Evolutionary conservation across 345 rosid genomes (phyloP).

Genomic region (Sonneratia alba): DNA sequence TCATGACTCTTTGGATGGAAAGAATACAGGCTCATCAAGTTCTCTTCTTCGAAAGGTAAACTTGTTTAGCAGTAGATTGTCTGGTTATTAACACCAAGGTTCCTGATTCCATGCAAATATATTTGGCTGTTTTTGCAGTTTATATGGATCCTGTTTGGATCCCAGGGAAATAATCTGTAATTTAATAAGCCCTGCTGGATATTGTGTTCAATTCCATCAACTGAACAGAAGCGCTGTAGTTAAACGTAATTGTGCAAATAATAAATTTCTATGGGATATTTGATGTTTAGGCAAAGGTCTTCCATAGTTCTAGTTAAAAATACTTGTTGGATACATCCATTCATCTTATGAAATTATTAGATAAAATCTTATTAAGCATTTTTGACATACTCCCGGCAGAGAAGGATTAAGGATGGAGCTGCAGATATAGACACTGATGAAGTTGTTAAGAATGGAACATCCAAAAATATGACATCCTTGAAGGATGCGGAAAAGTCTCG

Average conservation of each 20-base stretch:
- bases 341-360: not conserved
- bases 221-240: not conserved
- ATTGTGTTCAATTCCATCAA: not conserved
- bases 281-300: not conserved
- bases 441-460: slow-evolving; percentile 21
- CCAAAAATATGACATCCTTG: slow-evolving; percentile 18
- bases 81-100: not conserved
- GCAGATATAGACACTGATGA: slow-evolving; percentile 28
- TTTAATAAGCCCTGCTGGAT: not conserved
- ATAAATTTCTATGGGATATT: not conserved
- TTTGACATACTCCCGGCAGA: slow-evolving; percentile 32
- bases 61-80: not conserved
- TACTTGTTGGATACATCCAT: not conserved
- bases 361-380: not conserved
- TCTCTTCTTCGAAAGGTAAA: slow-evolving; percentile 71
- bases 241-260: not conserved
- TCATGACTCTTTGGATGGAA: slow-evolving; percentile 29
- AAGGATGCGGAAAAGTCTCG: slow-evolving; percentile 29
- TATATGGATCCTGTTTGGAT: not conserved
- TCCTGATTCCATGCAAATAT: not conserved
- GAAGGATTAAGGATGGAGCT: slow-evolving; percentile 36
- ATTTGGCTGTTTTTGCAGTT: not conserved
- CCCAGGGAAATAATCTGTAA: not conserved
- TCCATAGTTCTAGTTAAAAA: not conserved
- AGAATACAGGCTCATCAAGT: slow-evolving; percentile 15